A percentile compares a stretch with the other conserved stretches of the same genome.
These are phyloP conservation scores for Suillus brevipes DNA, from an alignment of 768 basidiomycete genomes.

Conservation along the genomic window DNA sequence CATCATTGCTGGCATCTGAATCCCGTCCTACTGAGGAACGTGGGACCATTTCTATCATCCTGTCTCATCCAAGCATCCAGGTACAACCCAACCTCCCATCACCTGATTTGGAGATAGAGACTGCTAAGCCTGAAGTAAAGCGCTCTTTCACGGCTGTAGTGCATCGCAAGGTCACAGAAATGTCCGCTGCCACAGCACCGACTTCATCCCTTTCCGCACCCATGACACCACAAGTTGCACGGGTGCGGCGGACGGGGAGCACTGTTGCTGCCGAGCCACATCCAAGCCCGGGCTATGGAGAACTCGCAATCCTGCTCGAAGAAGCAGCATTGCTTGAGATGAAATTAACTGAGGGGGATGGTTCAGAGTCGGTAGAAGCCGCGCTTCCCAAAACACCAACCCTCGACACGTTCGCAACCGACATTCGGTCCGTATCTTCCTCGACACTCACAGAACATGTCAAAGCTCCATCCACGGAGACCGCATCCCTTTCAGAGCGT, in stretches of 20 bases:
- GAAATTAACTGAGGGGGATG: conserved; percentile 49
- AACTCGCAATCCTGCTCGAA: conserved; percentile 54
- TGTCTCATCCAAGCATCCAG: conserved; percentile 10
- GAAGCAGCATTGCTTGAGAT: conserved; percentile 61
- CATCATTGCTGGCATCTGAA: not conserved
- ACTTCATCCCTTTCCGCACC: conserved; percentile 17
- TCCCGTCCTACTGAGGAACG: not conserved
- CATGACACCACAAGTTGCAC: conserved; percentile 28
- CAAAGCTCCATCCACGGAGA: conserved; percentile 17
- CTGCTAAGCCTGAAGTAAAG: conserved; percentile 14
- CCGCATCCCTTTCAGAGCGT: conserved; percentile 24
- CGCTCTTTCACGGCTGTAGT: conserved; percentile 56
- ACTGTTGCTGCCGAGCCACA: conserved; percentile 34
- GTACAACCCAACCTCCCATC: conserved; percentile 10
- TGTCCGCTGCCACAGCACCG: conserved; percentile 21
- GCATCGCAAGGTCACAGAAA: conserved; percentile 52
- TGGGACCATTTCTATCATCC: conserved; percentile 3
- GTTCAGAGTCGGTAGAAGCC: conserved; percentile 11
- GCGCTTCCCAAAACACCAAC: conserved; percentile 25
- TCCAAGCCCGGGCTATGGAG: conserved; percentile 49
- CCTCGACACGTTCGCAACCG: conserved; percentile 22
- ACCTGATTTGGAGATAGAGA: conserved; percentile 9
- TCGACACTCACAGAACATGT: conserved; percentile 24
- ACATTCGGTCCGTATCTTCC: conserved; percentile 22
- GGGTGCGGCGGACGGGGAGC: conserved; percentile 30